phyloP scores from a whole-genome alignment of 1,284 basidiomycete genomes.

The Kwoniella shivajii region DNA sequence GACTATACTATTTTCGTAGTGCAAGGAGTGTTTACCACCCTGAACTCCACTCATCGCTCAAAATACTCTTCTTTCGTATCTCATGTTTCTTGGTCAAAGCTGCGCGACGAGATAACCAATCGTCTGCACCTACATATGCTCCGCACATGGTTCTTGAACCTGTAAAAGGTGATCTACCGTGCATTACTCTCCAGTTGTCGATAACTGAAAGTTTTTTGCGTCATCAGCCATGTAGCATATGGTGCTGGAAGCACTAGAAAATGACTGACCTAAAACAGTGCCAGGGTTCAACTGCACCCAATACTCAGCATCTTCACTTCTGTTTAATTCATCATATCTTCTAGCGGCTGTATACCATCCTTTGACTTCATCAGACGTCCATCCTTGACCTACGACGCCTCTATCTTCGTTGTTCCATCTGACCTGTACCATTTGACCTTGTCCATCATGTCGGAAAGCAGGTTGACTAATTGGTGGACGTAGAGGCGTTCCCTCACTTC shows the following conservation, averaged over 20 bases:
- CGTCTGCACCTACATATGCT: constrained; percentile 89
- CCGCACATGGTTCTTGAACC: constrained; percentile 92
- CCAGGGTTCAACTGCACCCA: constrained; percentile 88
- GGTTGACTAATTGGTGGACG: constrained; percentile 63
- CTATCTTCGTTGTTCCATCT: constrained; percentile 96
- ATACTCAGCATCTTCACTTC: constrained; percentile 79
- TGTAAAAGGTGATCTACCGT: constrained; percentile 85
- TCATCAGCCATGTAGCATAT: not conserved
- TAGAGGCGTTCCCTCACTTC: constrained; percentile 68
- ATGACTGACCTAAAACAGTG: constrained; percentile 72
- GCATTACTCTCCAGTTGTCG: constrained; percentile 92
- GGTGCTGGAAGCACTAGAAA: not conserved
- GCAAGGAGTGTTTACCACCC: constrained; percentile 25
- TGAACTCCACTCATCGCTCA: constrained; percentile 25
- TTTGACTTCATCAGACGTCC: constrained; percentile 63
- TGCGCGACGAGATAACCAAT: constrained; percentile 74
- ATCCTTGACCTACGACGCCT: constrained; percentile 68
- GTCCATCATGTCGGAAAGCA: constrained; percentile 64
- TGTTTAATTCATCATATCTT: constrained; percentile 74
- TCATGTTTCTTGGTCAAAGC: constrained; percentile 57
- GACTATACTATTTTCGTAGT: not conserved
- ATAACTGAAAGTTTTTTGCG: constrained; percentile 75
- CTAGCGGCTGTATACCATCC: constrained; percentile 83
- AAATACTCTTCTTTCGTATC: constrained; percentile 4
- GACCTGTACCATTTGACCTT: constrained; percentile 71